These are phyloP conservation scores for Bathelium albidoporum DNA, from an alignment of 495 filamentous ascomycete species.

Conservation along the genomic window DNA sequence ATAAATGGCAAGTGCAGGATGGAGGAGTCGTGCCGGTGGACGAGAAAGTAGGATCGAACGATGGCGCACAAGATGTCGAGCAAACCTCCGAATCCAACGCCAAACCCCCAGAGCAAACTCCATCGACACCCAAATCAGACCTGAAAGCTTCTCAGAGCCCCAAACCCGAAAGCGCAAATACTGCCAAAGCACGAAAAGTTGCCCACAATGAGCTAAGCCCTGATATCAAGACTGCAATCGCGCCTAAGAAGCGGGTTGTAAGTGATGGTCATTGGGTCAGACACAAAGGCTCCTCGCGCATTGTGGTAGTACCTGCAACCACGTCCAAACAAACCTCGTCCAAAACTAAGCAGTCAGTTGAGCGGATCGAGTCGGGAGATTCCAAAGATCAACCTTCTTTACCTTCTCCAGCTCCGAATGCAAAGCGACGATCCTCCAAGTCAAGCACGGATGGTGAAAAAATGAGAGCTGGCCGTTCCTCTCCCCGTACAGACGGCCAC, in stretches of 20 bases:
- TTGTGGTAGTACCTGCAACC: neutral
- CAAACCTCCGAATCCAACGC: neutral
- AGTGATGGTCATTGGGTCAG: conserved; percentile 36
- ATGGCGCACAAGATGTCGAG: conserved; percentile 4
- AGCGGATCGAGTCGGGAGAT: neutral
- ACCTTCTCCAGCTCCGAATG: neutral
- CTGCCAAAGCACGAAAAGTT: conserved; percentile 14
- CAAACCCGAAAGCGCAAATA: conserved; percentile 8
- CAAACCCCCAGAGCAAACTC: neutral
- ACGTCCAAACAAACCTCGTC: neutral
- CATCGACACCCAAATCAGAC: neutral
- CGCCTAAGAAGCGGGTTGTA: conserved; percentile 36
- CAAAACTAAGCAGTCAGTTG: neutral
- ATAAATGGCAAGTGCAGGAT: conserved; percentile 23
- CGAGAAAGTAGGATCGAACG: conserved; percentile 7
- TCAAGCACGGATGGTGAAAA: neutral
- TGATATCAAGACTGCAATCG: conserved; percentile 26
- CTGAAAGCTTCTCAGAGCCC: neutral
- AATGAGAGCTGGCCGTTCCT: neutral
- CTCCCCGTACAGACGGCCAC: neutral
- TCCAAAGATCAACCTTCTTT: neutral
- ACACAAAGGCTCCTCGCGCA: conserved; percentile 9
- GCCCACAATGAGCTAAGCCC: conserved; percentile 22
- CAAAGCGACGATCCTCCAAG: neutral
- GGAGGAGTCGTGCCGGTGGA: conserved; percentile 17